Evolutionary conservation across 2,329 filamentous ascomycete genomes (phyloP).

Genomic region (Fusarium sp.): DNA sequence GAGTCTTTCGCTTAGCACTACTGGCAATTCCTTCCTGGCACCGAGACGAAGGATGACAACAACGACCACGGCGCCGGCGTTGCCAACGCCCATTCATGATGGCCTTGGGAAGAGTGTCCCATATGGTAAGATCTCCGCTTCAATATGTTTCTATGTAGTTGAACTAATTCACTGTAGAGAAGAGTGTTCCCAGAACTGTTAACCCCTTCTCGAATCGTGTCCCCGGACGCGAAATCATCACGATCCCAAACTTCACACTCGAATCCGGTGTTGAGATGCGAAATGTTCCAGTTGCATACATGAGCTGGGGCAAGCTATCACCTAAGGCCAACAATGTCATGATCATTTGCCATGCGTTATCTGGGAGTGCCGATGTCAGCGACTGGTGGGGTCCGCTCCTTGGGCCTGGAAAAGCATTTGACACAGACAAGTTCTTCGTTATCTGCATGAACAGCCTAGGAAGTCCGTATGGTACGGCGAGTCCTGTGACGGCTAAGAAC

Average conservation of each 20-base stretch:
- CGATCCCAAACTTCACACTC: not conserved
- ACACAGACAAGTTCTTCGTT: not conserved
- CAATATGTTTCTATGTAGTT: rapidly evolving
- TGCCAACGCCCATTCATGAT: not conserved
- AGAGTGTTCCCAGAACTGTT: not conserved
- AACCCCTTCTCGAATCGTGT: not conserved
- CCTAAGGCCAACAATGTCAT: not conserved
- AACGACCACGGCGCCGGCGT: not conserved
- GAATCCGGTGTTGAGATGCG: not conserved
- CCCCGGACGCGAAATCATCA: not conserved
- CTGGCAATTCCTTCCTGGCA: not conserved
- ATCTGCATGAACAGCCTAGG: not conserved
- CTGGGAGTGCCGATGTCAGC: not conserved
- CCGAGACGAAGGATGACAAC: not conserved
- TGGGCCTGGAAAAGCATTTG: not conserved
- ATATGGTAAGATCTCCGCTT: not conserved
- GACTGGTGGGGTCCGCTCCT: not conserved
- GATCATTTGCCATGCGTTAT: not conserved
- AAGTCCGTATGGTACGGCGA: not conserved
- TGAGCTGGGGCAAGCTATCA: not conserved
- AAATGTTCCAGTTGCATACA: not conserved
- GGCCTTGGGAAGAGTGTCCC: rapidly evolving
- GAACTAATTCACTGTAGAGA: not conserved
- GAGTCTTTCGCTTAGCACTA: rapidly evolving
- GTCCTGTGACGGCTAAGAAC: not conserved